Conservation (phyloP, 2,329 filamentous ascomycete species). For the Penicillium aurantiogriseum region DNA sequence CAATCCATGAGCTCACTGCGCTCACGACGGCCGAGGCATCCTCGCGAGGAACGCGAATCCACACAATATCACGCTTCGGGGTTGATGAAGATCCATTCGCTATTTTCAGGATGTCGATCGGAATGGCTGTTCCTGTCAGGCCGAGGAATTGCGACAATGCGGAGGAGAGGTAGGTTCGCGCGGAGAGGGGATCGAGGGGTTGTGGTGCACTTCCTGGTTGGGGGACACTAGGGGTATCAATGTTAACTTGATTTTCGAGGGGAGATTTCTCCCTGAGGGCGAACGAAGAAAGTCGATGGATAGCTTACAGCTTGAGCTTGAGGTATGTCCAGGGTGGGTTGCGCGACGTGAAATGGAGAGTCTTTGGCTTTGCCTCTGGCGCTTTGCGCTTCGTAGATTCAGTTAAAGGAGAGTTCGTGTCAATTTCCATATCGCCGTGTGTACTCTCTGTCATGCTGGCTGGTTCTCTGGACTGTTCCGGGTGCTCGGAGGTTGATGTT, state of each 20-base stretch:
- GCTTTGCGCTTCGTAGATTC: slow-evolving; percentile 29
- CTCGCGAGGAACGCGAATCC: slow-evolving; percentile 48
- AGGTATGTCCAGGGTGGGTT: slow-evolving; percentile 47
- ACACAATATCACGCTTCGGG: slow-evolving; percentile 25
- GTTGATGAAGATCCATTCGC: slow-evolving; percentile 9
- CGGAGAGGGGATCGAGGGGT: slow-evolving; percentile 47
- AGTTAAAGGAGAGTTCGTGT: background rate
- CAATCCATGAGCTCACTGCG: slow-evolving; percentile 49
- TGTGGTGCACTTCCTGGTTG: slow-evolving; percentile 27
- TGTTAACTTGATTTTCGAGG: background rate
- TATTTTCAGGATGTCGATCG: slow-evolving; percentile 49
- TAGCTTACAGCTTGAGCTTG: slow-evolving; percentile 42
- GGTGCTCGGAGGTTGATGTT: background rate
- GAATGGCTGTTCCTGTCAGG: slow-evolving; percentile 46
- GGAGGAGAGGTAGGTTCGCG: slow-evolving; percentile 45
- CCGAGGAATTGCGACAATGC: slow-evolving; percentile 51
- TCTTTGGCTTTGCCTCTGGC: slow-evolving; percentile 16
- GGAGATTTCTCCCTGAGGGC: accelerated
- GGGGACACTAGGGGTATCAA: slow-evolving; percentile 22
- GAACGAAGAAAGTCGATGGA: background rate
- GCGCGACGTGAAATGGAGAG: slow-evolving; percentile 40
- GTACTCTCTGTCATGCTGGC: slow-evolving; percentile 6
- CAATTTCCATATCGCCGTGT: slow-evolving; percentile 1
- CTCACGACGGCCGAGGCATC: slow-evolving; percentile 45
- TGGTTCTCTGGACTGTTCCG: background rate